Conservation (phyloP, 768 basidiomycete genomes). For the Omphalotus guepiniiformis region DNA sequence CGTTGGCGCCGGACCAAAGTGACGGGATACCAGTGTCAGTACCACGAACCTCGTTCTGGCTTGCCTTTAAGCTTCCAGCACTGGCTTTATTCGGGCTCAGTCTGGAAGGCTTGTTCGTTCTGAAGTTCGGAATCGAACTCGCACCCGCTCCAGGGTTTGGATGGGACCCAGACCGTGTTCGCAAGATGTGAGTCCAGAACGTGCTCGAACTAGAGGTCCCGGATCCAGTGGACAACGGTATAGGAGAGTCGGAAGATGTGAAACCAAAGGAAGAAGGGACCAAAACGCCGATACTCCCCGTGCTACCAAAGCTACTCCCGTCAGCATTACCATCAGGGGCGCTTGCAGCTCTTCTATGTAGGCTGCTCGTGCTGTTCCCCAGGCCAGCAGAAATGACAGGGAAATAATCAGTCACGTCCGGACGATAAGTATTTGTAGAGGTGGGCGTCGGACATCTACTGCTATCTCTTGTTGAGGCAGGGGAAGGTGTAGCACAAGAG, state of each 20-base stretch:
- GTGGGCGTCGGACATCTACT: constrained; percentile 5
- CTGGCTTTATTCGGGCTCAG: too few relatives aligned
- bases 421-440: constrained; percentile 3
- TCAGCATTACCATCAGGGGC: constrained; percentile 1
- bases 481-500: constrained; percentile 4
- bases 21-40: constrained; percentile 1
- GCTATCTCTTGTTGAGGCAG: constrained; percentile 6
- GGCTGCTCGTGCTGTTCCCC: constrained; percentile 2
- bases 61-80: too few relatives aligned
- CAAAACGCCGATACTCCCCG: constrained; percentile 8
- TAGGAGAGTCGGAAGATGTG: background rate
- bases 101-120: too few relatives aligned
- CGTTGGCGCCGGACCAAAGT: constrained; percentile 4
- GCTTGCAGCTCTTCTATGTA: constrained; percentile 1
- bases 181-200: constrained; percentile 6
- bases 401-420: constrained; percentile 1
- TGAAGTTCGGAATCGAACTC: too few relatives aligned
- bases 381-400: constrained; percentile 5
- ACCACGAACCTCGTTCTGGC: too few relatives aligned
- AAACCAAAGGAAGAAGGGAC: constrained; percentile 7
- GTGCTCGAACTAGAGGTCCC: background rate
- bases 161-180: constrained; percentile 3
- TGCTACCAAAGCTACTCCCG: constrained; percentile 7
- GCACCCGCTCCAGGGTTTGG: background rate
- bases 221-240: constrained; percentile 1